Percentiles rank a stretch among this genome's conserved stretches.
These are phyloP conservation scores for Chaetomium globosum DNA, from an alignment of 2,329 filamentous ascomycete species.

Conservation along the genomic window DNA sequence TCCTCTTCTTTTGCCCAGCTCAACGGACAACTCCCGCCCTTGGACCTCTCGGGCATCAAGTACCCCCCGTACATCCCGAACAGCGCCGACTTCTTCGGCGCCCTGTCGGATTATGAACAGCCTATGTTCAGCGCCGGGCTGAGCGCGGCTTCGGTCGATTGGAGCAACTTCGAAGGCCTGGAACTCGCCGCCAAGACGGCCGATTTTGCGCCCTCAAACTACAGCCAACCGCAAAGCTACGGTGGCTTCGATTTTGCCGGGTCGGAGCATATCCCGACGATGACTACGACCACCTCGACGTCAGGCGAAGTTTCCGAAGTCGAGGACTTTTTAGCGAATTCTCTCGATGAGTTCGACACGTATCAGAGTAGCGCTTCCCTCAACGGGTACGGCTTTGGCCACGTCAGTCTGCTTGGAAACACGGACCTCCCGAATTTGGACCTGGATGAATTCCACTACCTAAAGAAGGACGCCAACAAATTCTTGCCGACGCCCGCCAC, in stretches of 20 bases:
- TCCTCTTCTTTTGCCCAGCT: constrained; percentile 53
- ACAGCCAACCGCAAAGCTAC: constrained; percentile 59
- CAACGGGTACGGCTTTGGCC: constrained; percentile 50
- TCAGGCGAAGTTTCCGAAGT: constrained; percentile 70
- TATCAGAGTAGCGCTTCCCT: constrained; percentile 51
- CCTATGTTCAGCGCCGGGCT: constrained; percentile 66
- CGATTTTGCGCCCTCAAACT: constrained; percentile 57
- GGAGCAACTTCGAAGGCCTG: constrained; percentile 56
- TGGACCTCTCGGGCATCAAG: constrained; percentile 61
- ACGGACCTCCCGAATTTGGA: constrained; percentile 55
- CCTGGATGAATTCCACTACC: constrained; percentile 58
- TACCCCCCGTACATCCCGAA: constrained; percentile 53
- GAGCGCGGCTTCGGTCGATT: constrained; percentile 58
- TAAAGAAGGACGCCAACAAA: constrained; percentile 51
- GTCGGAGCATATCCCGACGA: constrained; percentile 57
- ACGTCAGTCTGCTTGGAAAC: constrained; percentile 48
- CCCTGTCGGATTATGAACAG: constrained; percentile 55
- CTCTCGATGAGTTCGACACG: constrained; percentile 48
- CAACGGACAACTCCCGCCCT: constrained; percentile 56
- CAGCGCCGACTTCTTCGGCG: constrained; percentile 57
- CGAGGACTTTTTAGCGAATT: constrained; percentile 57
- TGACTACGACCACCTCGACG: constrained; percentile 64
- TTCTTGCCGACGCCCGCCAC: constrained; percentile 47
- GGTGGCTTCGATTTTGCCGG: constrained; percentile 58
- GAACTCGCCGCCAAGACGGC: constrained; percentile 51